phyloP scores from a whole-genome alignment of 192 early-diverging fungal genomes.

The Rhizoclosmatium sp. region DNA sequence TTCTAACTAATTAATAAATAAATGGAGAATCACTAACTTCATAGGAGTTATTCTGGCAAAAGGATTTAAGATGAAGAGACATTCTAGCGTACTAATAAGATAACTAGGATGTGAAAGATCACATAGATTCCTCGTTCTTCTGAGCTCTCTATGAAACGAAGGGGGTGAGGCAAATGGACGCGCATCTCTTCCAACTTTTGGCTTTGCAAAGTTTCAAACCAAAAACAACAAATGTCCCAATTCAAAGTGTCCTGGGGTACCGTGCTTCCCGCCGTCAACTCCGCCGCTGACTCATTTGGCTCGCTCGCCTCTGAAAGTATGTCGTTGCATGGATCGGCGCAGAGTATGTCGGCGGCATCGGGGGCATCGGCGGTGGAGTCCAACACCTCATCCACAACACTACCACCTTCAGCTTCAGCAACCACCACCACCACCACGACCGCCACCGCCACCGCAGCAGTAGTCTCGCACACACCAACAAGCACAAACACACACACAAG shows the following conservation, averaged over 20 bases:
- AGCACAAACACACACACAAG: background rate
- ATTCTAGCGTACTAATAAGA: too few relatives aligned
- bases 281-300: constrained; percentile 11
- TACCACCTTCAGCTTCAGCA: background rate
- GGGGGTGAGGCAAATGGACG: background rate
- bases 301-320: background rate
- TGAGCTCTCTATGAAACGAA: background rate
- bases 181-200: background rate
- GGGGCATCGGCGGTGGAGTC: background rate
- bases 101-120: too few relatives aligned
- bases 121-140: too few relatives aligned
- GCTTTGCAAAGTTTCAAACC: background rate
- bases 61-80: too few relatives aligned
- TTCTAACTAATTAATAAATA: too few relatives aligned
- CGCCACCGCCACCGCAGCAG: background rate
- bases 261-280: background rate
- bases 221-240: constrained; percentile 5
- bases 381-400: background rate
- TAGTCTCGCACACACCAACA: background rate
- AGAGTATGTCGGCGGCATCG: too few relatives aligned
- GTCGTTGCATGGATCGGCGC: background rate
- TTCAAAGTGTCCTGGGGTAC: constrained; percentile 7
- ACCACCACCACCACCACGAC: background rate
- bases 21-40: too few relatives aligned
- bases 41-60: too few relatives aligned